Conservation (phyloP, 2,329 filamentous ascomycete species). For the Colletotrichum musicola region DNA sequence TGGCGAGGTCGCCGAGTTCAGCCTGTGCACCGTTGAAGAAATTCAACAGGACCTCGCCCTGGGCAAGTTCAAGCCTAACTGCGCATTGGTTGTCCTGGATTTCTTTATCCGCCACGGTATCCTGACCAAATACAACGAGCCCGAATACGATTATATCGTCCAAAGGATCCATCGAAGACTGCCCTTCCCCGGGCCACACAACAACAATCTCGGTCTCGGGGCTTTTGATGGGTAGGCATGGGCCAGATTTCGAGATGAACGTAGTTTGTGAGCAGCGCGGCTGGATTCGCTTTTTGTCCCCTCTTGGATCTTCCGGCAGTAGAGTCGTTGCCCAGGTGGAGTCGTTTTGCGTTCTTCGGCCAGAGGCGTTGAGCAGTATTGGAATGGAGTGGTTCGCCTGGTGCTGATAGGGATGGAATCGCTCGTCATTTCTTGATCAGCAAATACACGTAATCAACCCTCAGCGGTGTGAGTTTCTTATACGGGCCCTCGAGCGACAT, state of each 20-base stretch:
- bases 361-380: too few species aligned
- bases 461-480: slow-evolving; percentile 91
- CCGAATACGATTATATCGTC: slow-evolving; percentile 81
- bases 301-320: background rate
- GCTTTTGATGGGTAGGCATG: slow-evolving; percentile 9
- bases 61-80: slow-evolving; percentile 94
- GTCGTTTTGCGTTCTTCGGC: background rate
- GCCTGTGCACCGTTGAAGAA: slow-evolving; percentile 81
- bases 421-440: slow-evolving; percentile 84
- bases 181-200: slow-evolving; percentile 81
- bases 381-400: background rate
- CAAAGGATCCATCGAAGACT: slow-evolving; percentile 81
- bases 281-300: too few species aligned
- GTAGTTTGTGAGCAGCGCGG: too few species aligned
- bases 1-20: slow-evolving; percentile 89
- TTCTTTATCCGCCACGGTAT: slow-evolving; percentile 91
- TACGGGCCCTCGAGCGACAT: slow-evolving; percentile 94
- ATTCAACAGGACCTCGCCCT: slow-evolving; percentile 76
- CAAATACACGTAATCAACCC: slow-evolving; percentile 94
- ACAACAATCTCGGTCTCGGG: slow-evolving; percentile 40
- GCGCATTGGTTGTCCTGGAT: slow-evolving; percentile 84
- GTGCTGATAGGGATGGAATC: slow-evolving; percentile 1
- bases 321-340: background rate
- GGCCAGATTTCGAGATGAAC: background rate
- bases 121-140: slow-evolving; percentile 82